Evolutionary conservation across 352 stramenopile genomes (phyloP).

Genomic region (Elongisporangium undulatum): DNA sequence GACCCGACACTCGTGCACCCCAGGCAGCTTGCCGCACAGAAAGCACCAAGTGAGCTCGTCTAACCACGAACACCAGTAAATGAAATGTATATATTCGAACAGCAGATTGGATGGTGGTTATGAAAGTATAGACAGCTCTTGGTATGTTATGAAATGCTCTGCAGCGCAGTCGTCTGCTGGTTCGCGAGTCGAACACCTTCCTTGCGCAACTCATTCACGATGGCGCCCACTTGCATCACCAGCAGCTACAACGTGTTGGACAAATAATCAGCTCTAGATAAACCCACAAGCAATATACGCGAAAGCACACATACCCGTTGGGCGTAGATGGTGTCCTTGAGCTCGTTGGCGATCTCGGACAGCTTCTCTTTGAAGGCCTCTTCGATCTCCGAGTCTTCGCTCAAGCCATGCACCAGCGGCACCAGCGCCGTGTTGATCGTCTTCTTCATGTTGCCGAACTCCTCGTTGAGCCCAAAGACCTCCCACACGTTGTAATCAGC

Average conservation of each 20-base stretch:
- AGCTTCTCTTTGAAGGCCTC: constrained; percentile 34
- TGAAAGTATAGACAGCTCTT: not conserved
- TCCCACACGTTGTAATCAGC: constrained; percentile 45
- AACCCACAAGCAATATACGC: constrained; percentile 2
- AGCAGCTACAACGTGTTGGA: constrained; percentile 28
- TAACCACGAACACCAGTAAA: not conserved
- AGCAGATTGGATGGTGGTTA: not conserved
- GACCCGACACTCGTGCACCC: not conserved
- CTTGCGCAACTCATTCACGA: constrained; percentile 64
- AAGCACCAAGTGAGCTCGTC: not conserved
- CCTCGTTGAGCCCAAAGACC: constrained; percentile 44
- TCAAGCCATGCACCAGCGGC: constrained; percentile 44
- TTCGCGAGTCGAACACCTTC: constrained; percentile 69
- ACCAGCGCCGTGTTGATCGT: constrained; percentile 28
- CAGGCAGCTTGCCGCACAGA: not conserved
- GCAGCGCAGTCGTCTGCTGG: constrained; percentile 64
- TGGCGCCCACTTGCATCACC: constrained; percentile 53
- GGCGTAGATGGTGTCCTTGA: constrained; percentile 44
- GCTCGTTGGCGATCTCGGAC: constrained; percentile 22
- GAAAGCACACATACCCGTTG: constrained; percentile 26
- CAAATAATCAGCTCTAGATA: not conserved
- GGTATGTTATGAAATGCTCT: constrained; percentile 38
- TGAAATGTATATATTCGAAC: not conserved
- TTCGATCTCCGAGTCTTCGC: constrained; percentile 39
- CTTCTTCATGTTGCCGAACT: constrained; percentile 37